phyloP scores from a whole-genome alignment of 257 asterid genomes.

The Haberlea rhodopensis region DNA sequence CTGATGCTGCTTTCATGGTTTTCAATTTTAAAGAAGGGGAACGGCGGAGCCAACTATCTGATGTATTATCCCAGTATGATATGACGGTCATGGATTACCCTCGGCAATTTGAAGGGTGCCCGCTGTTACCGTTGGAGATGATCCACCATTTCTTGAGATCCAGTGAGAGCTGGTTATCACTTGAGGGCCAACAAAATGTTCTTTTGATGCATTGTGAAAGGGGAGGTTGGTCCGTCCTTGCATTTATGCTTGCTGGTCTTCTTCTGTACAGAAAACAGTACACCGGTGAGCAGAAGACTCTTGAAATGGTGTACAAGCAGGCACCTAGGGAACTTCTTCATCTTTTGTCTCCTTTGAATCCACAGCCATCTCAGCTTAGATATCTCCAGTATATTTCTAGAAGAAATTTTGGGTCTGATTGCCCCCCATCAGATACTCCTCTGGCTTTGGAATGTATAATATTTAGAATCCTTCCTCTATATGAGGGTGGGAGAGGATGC shows the following conservation, averaged over 20 bases:
- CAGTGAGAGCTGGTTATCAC: slow-evolving; percentile 98
- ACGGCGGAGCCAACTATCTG: slow-evolving; percentile 83
- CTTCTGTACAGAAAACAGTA: slow-evolving; percentile 92
- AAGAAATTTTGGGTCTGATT: slow-evolving; percentile 73
- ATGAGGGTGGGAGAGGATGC: slow-evolving; percentile 80
- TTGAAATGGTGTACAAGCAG: slow-evolving; percentile 96
- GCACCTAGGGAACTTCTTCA: slow-evolving; percentile 98
- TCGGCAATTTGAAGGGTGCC: slow-evolving; percentile 89
- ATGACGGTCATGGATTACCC: slow-evolving; percentile 99
- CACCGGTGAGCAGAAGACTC: slow-evolving; percentile 91
- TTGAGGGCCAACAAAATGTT: slow-evolving; percentile 97
- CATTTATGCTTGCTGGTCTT: slow-evolving; percentile 98
- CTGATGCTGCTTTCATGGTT: slow-evolving; percentile 98
- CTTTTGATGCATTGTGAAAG: slow-evolving; percentile 95
- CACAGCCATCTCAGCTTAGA: slow-evolving; percentile 97
- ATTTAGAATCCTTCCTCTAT: slow-evolving; percentile 67
- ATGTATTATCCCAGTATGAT: slow-evolving; percentile 82
- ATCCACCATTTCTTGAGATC: slow-evolving; percentile 94
- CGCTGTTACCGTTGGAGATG: slow-evolving; percentile 88
- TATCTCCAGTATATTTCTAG: slow-evolving; percentile 93
- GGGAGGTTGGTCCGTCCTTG: slow-evolving; percentile 99
- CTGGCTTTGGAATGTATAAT: slow-evolving; percentile 77
- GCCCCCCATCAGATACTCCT: slow-evolving; percentile 92
- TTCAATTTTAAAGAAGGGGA: slow-evolving; percentile 94
- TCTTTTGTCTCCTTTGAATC: slow-evolving; percentile 91